Base-by-base conservation (phyloP, 805 yeast species). In the Zygosaccharomyces rouxii region DNA sequence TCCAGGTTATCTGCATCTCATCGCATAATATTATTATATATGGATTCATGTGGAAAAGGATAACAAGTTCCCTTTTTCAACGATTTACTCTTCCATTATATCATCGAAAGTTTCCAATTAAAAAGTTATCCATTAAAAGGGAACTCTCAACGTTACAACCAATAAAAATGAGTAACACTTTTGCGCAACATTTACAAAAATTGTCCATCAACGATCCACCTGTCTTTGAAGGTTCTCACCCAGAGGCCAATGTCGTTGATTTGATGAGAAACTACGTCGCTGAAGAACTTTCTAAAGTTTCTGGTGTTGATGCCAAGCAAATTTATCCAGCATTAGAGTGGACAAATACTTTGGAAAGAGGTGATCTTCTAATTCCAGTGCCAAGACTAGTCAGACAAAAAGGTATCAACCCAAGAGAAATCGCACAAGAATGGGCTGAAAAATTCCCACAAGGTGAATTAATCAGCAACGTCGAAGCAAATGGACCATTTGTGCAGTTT, bases 401-500 rank as follows among this genome's bases (percentile, higher is more conserved):
- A 55, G 92, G 92, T 54, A 77, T 80, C 30, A 84, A 89, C 62
- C 88, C 92, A 52, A 86, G 83, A 65, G 81, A 76, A 47, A 67
- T 84, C 49, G 90, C 94, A 26, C 63, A 66, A 37, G 86, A 89
- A 62, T 84, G 96, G 86, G 86, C 95, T 26, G 77, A 69, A 49
- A 76, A 79, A 51, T 87, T 92, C 71, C 86, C 89, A 54, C 77
- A 77, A 53, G 89, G 87, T 33, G 78, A 80, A 38, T 86, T 75
- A 64, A 71, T 94, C 57, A 70, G 75, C 19, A 79, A 79, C 54
- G 95, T 89, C 57, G 80, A 76, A 57, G 86, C 95, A 26, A 85
- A 85, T 65, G 97, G 97, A 51, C 86, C 89, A 47, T 94, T 94
- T 63, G 73, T 94, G 64, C 97, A 94, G 71, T 92, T 94, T 68